Base-by-base conservation (phyloP, 805 yeast genomes). In the Starmerella tilneyi region DNA sequence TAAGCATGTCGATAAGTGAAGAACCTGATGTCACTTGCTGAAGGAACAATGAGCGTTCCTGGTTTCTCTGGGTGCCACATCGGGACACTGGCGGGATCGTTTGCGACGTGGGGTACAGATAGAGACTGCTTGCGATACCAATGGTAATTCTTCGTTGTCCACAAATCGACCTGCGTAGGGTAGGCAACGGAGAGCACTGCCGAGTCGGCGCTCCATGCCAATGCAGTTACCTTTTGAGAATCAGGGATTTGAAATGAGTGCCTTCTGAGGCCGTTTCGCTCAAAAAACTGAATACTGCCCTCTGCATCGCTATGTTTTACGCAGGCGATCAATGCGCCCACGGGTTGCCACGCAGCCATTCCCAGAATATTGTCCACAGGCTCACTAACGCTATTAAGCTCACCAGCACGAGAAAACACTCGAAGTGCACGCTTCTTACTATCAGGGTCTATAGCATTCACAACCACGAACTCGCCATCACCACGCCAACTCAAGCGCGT, bases 81-180 rank as follows among this genome's bases (percentile, higher is more conserved):
- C 12, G 13, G 7, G 55, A 48, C 26, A 34, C 15, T 2, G 58
- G 55, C n/a, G 15, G 9, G 9, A 3, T 24, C 27, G 8, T 9
- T 8, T 8, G 8, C 11, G 27, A 16, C 15, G 15, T 15, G 30
- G 9, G 21, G 13, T 7, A 16, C 22, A 4, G 15, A 4, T 4
- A 88, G 63, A 57, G 82, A 94, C 62, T 83, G 94, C 58, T 92
- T 92, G 55, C 88, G 70, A 63, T 83, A 86, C 98, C 98, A 92
- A 59, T 88, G 94, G 63, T 88, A 92, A 63, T 92, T 92, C 59
- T 84, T 86, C 3, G 83, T 71, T 1, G 94, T 79, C 96, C 96
- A 92, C 20, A 92, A 63, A 59, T 82, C 94, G n/a, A 92, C 72
- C 13, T 75, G 66, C 54, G 78, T 71, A 2, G 63, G 50, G 23